Evolutionary conservation across 1,139 yeast species (phyloP).

Genomic region (Protomyces macrosporus): DNA sequence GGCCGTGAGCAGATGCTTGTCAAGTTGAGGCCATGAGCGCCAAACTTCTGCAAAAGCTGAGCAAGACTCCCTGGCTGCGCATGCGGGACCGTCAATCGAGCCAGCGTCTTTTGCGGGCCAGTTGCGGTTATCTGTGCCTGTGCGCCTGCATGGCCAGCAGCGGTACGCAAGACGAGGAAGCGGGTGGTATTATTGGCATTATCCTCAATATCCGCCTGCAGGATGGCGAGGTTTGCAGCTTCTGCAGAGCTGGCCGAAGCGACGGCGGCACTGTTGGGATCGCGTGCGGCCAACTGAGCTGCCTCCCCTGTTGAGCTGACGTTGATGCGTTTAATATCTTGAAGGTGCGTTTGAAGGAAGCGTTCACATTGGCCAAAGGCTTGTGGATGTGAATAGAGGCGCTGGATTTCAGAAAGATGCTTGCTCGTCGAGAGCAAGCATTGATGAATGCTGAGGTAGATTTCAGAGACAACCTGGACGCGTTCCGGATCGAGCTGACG

Average conservation of each 20-base stretch:
- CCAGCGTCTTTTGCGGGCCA: neutral
- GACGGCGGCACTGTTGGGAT: constrained; percentile 48
- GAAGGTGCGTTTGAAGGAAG: constrained; percentile 45
- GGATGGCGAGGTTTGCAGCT: constrained; percentile 56
- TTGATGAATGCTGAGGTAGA: constrained; percentile 77
- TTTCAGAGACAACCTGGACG: constrained; percentile 52
- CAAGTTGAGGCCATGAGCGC: constrained; percentile 1
- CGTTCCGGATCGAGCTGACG: constrained; percentile 38
- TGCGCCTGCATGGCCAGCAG: neutral
- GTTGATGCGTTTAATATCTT: constrained; percentile 51
- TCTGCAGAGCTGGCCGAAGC: constrained; percentile 63
- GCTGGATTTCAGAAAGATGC: constrained; percentile 46
- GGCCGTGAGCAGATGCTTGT: constrained; percentile 18
- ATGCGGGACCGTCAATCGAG: constrained; percentile 18
- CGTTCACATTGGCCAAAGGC: constrained; percentile 88
- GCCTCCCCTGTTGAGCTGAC: constrained; percentile 78
- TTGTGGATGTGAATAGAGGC: constrained; percentile 87
- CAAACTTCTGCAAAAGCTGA: constrained; percentile 1
- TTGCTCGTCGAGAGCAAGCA: constrained; percentile 46
- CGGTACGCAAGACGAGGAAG: constrained; percentile 54
- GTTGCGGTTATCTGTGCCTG: neutral
- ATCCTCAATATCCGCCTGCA: constrained; percentile 60
- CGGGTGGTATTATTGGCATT: constrained; percentile 72
- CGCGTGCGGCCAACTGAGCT: constrained; percentile 54
- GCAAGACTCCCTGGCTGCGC: constrained; percentile 18